These are phyloP conservation scores for Berkeleyomyces basicola DNA, from an alignment of 2,329 filamentous ascomycete species.

Conservation along the genomic window DNA sequence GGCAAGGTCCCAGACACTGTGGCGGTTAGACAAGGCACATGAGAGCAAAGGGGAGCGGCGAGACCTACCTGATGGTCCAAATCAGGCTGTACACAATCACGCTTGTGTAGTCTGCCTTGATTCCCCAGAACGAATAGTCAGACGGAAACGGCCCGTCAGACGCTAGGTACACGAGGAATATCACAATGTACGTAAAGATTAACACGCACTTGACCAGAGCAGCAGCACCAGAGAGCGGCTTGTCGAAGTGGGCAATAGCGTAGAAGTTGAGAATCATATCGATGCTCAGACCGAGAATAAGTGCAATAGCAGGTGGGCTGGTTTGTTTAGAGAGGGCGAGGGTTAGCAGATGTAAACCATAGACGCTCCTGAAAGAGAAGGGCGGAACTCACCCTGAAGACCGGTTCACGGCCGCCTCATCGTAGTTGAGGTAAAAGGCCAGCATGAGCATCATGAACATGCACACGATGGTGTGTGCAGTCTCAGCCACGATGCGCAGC, in stretches of 20 bases:
- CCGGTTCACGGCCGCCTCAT: constrained; percentile 15
- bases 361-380: not conserved
- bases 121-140: constrained; percentile 24
- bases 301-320: constrained; percentile 19
- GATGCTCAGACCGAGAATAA: constrained; percentile 20
- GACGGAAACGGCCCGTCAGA: constrained; percentile 23
- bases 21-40: not conserved
- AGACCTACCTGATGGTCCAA: constrained; percentile 22
- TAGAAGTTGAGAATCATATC: constrained; percentile 24
- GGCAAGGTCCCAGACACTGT: constrained; percentile 14
- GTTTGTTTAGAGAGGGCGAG: not conserved
- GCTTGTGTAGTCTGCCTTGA: constrained; percentile 19
- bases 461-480: constrained; percentile 20
- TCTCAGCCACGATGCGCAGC: constrained; percentile 20
- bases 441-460: constrained; percentile 21
- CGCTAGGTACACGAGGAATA: constrained; percentile 23
- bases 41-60: not conserved
- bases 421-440: constrained; percentile 20
- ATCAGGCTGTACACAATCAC: constrained; percentile 23
- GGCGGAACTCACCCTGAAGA: constrained; percentile 3
- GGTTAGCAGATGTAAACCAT: not conserved
- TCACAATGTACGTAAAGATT: constrained; percentile 21
- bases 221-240: constrained; percentile 20
- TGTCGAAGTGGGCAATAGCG: constrained; percentile 20
- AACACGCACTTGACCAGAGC: constrained; percentile 20